Base-by-base conservation (phyloP, 257 asterid species). In the Solanum boliviense region DNA sequence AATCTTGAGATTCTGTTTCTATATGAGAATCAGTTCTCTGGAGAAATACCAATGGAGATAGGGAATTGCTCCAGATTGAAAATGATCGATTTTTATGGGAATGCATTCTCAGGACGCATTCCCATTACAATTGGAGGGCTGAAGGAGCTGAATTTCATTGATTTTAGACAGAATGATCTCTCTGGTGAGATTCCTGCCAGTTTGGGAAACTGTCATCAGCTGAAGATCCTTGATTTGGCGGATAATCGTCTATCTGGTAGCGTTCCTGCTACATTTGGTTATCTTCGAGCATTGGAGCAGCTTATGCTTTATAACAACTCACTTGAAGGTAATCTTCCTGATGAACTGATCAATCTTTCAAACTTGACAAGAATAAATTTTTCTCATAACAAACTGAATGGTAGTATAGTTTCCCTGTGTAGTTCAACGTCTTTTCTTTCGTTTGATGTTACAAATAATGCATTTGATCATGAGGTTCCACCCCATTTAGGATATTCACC, bases 291-390 rank as follows among this genome's bases (percentile, higher is more conserved):
- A 27, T 94, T 96, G 79, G 90, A 94, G 86, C 93, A 93, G 92
- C 89, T 96, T 72, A 94, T 96, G 98, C 96, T 96, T 5, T 96
- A 96, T 85, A 95, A 96, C 92, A 95, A 96, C 87, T 94, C 98
- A 56, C 94, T 96, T 88, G 89, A 62, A 68, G 99, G 99, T 72
- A 92, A 18, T 87, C 90, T 96, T 23, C 98, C 99, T 1, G 90
- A 89, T 31, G 94, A 93, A 87, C 96, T 96, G 39, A 76, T 84
- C 84, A 84, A 78, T 16, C 90, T 94, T 23, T 58, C 92, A 18
- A 96, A 96, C 92, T 78, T 96, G 87, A 95, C 99, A 13, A 94
- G 99, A 88, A 88, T 96, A 86, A 96, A 96, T 90, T 89, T 96
- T 15, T 94, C 98, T 6, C 91, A 91, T 86, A 96, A 96, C 91